phyloP scores from a whole-genome alignment of 257 asterid species.

The Perilla frutescens region DNA sequence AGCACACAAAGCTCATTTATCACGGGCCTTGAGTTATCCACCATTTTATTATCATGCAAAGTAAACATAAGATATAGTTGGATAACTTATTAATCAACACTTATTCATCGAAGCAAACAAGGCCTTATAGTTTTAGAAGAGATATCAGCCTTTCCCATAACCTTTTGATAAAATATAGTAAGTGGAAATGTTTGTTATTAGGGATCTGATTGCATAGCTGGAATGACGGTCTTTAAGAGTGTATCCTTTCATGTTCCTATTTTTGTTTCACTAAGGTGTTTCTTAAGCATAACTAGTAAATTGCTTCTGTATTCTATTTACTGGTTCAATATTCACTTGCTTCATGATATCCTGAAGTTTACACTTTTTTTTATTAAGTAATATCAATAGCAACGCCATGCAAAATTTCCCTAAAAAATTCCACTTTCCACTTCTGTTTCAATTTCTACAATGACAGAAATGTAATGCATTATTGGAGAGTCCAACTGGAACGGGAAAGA shows the following conservation, averaged over 20 bases:
- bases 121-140: not conserved
- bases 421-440: conserved; percentile 14
- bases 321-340: conserved; percentile 4
- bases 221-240: not conserved
- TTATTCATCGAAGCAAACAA: too few relatives aligned
- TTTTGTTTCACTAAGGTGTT: not conserved
- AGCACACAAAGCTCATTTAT: too few relatives aligned
- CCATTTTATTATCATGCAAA: too few relatives aligned
- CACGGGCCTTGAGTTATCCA: too few relatives aligned
- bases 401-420: not conserved
- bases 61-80: too few relatives aligned
- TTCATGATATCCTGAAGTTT: conserved; percentile 1
- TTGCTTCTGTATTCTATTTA: conserved; percentile 1
- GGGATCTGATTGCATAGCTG: not conserved
- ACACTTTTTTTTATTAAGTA: not conserved
- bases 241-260: conserved; percentile 15
- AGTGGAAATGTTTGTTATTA: not conserved
- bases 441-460: conserved; percentile 54
- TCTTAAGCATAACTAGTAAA: not conserved
- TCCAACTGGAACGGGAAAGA: conserved; percentile 99
- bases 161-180: not conserved
- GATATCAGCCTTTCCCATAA: not conserved
- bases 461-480: conserved; percentile 92
- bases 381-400: conserved; percentile 10
- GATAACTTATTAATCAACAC: too few relatives aligned